Evolutionary conservation across 2,329 filamentous ascomycete genomes (phyloP).

Genomic region (Aspergillus neotritici): DNA sequence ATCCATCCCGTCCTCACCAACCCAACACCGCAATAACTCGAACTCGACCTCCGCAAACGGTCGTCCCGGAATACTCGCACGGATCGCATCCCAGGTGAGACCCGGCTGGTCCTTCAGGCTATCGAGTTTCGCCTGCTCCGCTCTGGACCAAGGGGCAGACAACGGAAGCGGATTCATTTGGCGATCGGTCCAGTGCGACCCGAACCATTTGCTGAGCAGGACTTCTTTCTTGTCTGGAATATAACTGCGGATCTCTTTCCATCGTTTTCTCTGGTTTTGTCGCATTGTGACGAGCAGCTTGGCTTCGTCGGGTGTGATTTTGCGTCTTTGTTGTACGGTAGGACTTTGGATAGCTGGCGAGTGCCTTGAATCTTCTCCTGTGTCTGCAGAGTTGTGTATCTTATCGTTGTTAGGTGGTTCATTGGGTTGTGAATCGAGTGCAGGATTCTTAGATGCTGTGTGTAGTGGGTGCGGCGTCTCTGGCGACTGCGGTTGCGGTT

Average conservation of each 20-base stretch:
- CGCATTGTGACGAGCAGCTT: conserved; percentile 28
- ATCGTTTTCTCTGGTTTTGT: conserved; percentile 22
- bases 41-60: conserved; percentile 29
- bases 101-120: conserved; percentile 21
- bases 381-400: too few species aligned
- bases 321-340: too few species aligned
- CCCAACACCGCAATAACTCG: conserved; percentile 30
- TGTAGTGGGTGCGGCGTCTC: too few species aligned
- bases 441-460: too few species aligned
- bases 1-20: conserved; percentile 11
- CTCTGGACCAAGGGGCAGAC: conserved; percentile 25
- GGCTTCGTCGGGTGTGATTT: conserved; percentile 29
- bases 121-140: conserved; percentile 23
- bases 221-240: conserved; percentile 22
- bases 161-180: conserved; percentile 21
- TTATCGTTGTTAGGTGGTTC: too few species aligned
- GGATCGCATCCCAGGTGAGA: conserved; percentile 28
- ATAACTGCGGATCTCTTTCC: conserved; percentile 25
- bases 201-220: conserved; percentile 23
- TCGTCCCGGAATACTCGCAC: conserved; percentile 23
- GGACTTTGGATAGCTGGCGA: too few species aligned
- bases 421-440: too few species aligned
- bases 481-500: too few species aligned
- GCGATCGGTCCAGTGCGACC: conserved; percentile 25
- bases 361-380: too few species aligned